Evolutionary conservation across 257 asterid genomes (phyloP).

Genomic region (Salvia miltiorrhiza): DNA sequence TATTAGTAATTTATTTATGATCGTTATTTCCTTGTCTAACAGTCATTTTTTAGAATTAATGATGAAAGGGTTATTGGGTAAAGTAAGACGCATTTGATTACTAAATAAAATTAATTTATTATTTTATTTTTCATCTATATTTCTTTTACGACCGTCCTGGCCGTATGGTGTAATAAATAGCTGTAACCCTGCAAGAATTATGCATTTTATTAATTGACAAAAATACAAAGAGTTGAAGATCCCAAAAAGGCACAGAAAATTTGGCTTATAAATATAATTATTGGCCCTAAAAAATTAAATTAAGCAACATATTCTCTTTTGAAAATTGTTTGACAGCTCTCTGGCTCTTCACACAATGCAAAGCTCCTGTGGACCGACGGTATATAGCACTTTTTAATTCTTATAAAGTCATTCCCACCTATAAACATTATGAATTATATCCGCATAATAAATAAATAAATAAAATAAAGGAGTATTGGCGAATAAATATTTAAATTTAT

Average conservation of each 20-base stretch:
- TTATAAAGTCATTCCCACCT: background rate
- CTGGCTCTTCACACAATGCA: conserved; percentile 21
- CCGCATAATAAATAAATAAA: too few relatives aligned
- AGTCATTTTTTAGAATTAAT: too few relatives aligned
- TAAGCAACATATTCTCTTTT: conserved; percentile 12
- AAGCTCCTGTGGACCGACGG: background rate
- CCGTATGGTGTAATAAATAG: background rate
- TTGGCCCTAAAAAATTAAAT: background rate
- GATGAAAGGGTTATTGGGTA: too few relatives aligned
- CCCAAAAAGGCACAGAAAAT: conserved; percentile 15
- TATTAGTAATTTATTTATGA: too few relatives aligned
- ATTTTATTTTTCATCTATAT: too few relatives aligned
- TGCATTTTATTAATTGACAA: background rate
- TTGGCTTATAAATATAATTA: conserved; percentile 1
- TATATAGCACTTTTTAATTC: background rate
- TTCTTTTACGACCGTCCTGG: too few relatives aligned
- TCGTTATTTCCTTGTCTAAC: too few relatives aligned
- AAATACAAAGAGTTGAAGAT: conserved; percentile 23
- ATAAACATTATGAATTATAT: background rate
- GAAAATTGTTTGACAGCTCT: conserved; percentile 17
- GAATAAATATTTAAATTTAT: too few relatives aligned
- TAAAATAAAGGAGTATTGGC: too few relatives aligned
- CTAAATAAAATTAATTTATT: too few relatives aligned
- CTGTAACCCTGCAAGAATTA: conserved; percentile 1
- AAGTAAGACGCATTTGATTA: too few relatives aligned